Evolutionary conservation across 2,329 filamentous ascomycete species (phyloP).

Genomic region (Huntiella abstrusa): DNA sequence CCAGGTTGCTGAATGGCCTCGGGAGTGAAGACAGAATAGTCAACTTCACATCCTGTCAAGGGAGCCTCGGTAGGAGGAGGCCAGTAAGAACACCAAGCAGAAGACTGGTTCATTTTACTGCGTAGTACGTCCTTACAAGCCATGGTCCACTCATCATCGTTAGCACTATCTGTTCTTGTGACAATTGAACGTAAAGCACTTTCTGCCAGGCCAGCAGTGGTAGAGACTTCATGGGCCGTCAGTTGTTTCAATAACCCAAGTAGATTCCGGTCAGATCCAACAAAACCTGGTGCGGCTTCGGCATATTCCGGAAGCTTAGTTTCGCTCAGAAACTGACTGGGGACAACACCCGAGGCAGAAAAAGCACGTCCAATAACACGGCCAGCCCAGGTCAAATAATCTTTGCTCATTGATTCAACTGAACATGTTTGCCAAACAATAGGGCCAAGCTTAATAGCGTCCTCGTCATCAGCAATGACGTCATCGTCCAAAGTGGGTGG

Average conservation of each 20-base stretch:
- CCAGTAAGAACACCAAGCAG: constrained; percentile 36
- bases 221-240: constrained; percentile 36
- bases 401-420: constrained; percentile 39
- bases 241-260: constrained; percentile 42
- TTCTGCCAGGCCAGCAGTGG: constrained; percentile 40
- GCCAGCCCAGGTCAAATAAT: constrained; percentile 72
- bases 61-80: constrained; percentile 33
- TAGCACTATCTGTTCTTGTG: constrained; percentile 29
- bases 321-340: constrained; percentile 39
- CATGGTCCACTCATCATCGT: constrained; percentile 28
- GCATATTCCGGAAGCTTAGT: constrained; percentile 33
- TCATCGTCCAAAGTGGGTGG: constrained; percentile 29
- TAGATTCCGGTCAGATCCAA: constrained; percentile 43
- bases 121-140: constrained; percentile 34
- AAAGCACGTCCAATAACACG: constrained; percentile 71
- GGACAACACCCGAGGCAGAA: constrained; percentile 52
- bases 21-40: constrained; percentile 17
- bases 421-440: constrained; percentile 62
- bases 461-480: constrained; percentile 47
- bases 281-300: constrained; percentile 24
- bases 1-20: constrained; percentile 25
- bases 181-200: constrained; percentile 37
- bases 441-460: constrained; percentile 41
- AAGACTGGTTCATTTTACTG: constrained; percentile 32
- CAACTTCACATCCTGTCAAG: constrained; percentile 1